Conservation (phyloP, 2,329 filamentous ascomycete species). For the Claviceps spartinae region DNA sequence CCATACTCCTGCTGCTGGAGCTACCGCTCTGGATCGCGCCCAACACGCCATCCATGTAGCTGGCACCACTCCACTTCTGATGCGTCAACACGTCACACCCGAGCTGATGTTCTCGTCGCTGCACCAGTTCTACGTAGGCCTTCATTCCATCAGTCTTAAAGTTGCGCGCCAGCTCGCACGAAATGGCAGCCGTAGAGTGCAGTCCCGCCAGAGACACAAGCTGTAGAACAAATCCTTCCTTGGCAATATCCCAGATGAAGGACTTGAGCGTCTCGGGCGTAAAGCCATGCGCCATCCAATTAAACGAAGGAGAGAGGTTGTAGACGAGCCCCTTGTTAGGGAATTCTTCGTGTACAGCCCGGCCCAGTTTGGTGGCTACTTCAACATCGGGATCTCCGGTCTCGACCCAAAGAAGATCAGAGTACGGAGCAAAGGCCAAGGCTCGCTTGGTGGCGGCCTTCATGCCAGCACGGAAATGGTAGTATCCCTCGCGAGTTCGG, state of each 20-base stretch:
- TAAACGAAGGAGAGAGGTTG: slow-evolving; percentile 93
- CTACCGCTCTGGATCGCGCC: slow-evolving; percentile 86
- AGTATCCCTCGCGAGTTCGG: slow-evolving; percentile 84
- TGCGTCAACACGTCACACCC: slow-evolving; percentile 89
- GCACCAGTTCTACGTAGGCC: slow-evolving; percentile 90
- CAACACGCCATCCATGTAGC: slow-evolving; percentile 76
- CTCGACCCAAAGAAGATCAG: slow-evolving; percentile 94
- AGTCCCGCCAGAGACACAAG: slow-evolving; percentile 53
- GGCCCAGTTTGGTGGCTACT: slow-evolving; percentile 62
- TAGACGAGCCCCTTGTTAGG: slow-evolving; percentile 88
- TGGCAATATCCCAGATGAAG: slow-evolving; percentile 93
- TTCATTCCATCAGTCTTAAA: slow-evolving; percentile 93
- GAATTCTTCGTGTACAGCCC: slow-evolving; percentile 53
- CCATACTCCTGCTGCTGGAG: slow-evolving; percentile 84
- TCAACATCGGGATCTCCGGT: slow-evolving; percentile 77
- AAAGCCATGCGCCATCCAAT: slow-evolving; percentile 96
- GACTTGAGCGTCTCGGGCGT: slow-evolving; percentile 66
- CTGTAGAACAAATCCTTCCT: slow-evolving; percentile 66
- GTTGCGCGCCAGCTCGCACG: slow-evolving; percentile 59
- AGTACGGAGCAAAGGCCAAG: slow-evolving; percentile 79
- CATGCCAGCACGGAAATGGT: slow-evolving; percentile 79
- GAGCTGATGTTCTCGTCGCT: slow-evolving; percentile 78
- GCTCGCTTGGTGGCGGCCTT: slow-evolving; percentile 82
- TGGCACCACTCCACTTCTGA: slow-evolving; percentile 66
- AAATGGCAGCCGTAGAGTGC: slow-evolving; percentile 50